These are phyloP conservation scores for Lecanicillium sp. DNA, from an alignment of 2,329 filamentous ascomycete species.

Conservation along the genomic window DNA sequence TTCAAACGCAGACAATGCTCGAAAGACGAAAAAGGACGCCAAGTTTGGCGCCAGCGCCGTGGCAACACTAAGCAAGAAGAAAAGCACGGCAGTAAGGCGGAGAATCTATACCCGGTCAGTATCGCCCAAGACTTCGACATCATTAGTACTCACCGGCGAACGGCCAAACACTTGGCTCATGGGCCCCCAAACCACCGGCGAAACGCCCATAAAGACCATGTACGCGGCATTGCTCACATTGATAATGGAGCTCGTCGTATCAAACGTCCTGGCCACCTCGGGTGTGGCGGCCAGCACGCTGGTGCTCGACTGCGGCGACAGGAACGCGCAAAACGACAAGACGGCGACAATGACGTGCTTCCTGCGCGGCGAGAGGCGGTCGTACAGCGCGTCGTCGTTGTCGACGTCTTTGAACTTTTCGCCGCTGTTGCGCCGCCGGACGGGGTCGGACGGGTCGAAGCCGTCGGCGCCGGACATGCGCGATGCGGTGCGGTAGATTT, in stretches of 20 bases:
- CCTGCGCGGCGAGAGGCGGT: conserved; percentile 50
- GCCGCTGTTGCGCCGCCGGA: conserved; percentile 5
- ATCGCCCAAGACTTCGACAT: too few species aligned
- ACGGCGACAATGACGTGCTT: conserved; percentile 63
- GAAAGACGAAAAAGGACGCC: conserved; percentile 64
- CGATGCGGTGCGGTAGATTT: conserved; percentile 17
- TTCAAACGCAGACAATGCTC: conserved; percentile 66
- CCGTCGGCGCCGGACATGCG: conserved; percentile 22
- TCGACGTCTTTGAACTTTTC: conserved; percentile 19
- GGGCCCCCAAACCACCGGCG: conserved; percentile 64
- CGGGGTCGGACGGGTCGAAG: conserved; percentile 14
- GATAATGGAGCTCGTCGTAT: conserved; percentile 60
- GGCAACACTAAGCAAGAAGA: conserved; percentile 62
- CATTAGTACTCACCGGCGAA: conserved; percentile 42
- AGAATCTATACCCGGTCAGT: conserved; percentile 19
- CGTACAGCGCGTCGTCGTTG: conserved; percentile 54
- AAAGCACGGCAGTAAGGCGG: conserved; percentile 52
- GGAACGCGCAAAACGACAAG: conserved; percentile 66
- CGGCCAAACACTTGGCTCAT: conserved; percentile 59
- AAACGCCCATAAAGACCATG: conserved; percentile 65
- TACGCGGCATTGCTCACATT: conserved; percentile 71
- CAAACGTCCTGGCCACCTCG: conserved; percentile 60
- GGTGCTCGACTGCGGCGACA: conserved; percentile 68
- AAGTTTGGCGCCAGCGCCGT: conserved; percentile 67
- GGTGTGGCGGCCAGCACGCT: conserved; percentile 66